Percentiles rank a stretch among this genome's conserved stretches.
Evolutionary conservation across 1,139 yeast species (phyloP).

Genomic region (Magnusiomyces magnusii): DNA sequence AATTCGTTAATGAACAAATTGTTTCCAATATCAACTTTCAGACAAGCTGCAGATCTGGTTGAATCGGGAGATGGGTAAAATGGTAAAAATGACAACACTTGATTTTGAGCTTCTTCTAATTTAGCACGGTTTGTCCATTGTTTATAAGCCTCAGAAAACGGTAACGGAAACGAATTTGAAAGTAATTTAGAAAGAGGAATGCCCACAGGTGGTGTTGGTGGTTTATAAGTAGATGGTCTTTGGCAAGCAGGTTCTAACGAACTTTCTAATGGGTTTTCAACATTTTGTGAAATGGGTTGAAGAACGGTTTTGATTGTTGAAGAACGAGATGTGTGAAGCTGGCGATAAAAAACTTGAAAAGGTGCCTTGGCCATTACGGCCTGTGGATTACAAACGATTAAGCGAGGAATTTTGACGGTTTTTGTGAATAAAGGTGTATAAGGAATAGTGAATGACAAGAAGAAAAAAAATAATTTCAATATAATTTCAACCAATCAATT

Average conservation of each 20-base stretch:
- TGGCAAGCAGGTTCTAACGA: not conserved
- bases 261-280: not conserved
- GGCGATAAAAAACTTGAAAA: too few species aligned
- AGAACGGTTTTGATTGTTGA: too few species aligned
- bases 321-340: too few species aligned
- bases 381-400: too few species aligned
- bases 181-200: slow-evolving; percentile 28
- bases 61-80: slow-evolving; percentile 50
- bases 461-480: too few species aligned
- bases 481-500: too few species aligned
- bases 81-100: slow-evolving; percentile 44
- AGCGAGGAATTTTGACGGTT: too few species aligned
- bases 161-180: slow-evolving; percentile 29
- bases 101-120: slow-evolving; percentile 36
- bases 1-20: slow-evolving; percentile 54
- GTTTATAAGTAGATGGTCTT: slow-evolving; percentile 10
- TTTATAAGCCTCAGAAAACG: slow-evolving; percentile 35
- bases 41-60: slow-evolving; percentile 41
- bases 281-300: too few species aligned
- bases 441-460: too few species aligned
- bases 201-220: slow-evolving; percentile 33
- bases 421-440: too few species aligned
- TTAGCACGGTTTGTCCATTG: slow-evolving; percentile 40
- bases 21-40: slow-evolving; percentile 44
- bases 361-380: too few species aligned